These are phyloP conservation scores for Coriolopsis trogii DNA, from an alignment of 1,284 basidiomycete species.

Conservation along the genomic window DNA sequence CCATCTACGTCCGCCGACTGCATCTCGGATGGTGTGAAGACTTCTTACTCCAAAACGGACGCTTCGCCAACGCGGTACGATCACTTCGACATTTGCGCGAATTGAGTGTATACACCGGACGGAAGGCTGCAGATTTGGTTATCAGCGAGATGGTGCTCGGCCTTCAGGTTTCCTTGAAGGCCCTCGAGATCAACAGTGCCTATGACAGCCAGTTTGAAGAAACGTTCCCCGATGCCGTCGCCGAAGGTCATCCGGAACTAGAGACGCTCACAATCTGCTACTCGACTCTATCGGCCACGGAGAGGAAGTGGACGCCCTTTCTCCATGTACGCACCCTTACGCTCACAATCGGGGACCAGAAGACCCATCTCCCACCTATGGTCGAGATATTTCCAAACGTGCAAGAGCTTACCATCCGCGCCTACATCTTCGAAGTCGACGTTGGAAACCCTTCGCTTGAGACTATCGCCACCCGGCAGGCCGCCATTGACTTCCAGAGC, in stretches of 20 bases:
- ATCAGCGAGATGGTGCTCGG: background rate
- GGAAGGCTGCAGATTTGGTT: background rate
- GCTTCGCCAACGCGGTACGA: slow-evolving; percentile 1
- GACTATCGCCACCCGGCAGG: background rate
- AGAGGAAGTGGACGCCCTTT: background rate
- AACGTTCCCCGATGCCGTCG: background rate
- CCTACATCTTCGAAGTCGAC: background rate
- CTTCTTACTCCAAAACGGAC: background rate
- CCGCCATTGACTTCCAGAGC: slow-evolving; percentile 1
- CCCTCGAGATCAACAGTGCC: background rate
- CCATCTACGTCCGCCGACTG: slow-evolving; percentile 2
- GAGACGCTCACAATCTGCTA: slow-evolving; percentile 2
- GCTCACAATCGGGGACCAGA: background rate
- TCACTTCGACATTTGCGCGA: background rate
- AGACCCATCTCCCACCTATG: background rate
- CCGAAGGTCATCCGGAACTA: background rate
- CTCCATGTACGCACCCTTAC: slow-evolving; percentile 3
- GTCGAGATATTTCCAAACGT: slow-evolving; percentile 8
- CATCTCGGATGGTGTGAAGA: slow-evolving; percentile 4
- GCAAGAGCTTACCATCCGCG: slow-evolving; percentile 5
- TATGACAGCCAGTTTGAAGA: background rate
- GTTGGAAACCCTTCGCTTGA: background rate
- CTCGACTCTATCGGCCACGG: background rate
- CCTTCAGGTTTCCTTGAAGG: background rate
- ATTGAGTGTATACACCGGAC: slow-evolving; percentile 1